Base-by-base conservation (phyloP, 202 grass and related monocot genomes). In the Panicum virgatum region DNA sequence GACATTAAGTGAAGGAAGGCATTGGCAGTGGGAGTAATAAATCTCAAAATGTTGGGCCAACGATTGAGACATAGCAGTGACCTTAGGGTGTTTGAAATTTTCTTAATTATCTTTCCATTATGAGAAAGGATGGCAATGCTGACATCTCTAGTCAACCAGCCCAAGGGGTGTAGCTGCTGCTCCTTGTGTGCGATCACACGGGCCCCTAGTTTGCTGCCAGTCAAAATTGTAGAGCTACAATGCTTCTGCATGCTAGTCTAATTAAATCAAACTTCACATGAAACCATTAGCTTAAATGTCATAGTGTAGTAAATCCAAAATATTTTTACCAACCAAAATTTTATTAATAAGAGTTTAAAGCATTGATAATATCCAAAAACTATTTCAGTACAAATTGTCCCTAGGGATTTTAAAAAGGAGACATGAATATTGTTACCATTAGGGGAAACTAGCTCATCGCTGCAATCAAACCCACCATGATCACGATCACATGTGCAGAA, bases 381-480 rank as follows among this genome's bases (percentile, higher is more conserved):
- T 45, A 69, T 60, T 53, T 60, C 45, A 68, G 16, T 36, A 70
- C 11, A 48, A 23, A 59, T 84, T 62, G 44, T 37, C 36, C n/a
- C 39, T 66, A 19, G 32, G 37, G 69, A 74, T 10, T 42, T 85
- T 69, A 58, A 67, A 82, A n/a, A 71, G 2, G 5, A 76, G 80
- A 89, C 46, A 76, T 11, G 29, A 66, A 66, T 63, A 60, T 54
- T 57, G 5, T 83, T 84, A 98, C 96, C 96, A 84, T 93, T 91
- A 52, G 79, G 89, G 65, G 96, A 86, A 90, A 98, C 92, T 76
- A 98, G 84, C 76, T 95, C 92, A 60, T 81, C 57, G 12, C 87
- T 98, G 88, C 96, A 98, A 93, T 95, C 96, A 74, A 98, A 98
- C 29, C 90, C 92, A 81, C 92, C 96, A 91, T 98, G 96, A 88